phyloP scores from a whole-genome alignment of 192 early-diverging fungal species.

The Phlyctochytrium arcticum region DNA sequence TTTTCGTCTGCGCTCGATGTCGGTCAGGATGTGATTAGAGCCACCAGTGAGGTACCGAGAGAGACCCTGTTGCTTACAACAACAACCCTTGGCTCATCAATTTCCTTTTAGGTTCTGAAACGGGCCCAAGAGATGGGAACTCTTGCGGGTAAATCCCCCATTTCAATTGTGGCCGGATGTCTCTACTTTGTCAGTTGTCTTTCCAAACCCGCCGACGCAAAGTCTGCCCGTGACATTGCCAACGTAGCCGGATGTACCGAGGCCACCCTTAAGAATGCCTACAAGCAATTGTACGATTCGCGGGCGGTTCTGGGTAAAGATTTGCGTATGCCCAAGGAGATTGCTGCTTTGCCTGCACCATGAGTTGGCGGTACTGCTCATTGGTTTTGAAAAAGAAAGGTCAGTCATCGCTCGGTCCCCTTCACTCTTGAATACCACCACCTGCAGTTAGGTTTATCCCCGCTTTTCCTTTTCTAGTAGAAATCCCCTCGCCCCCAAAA shows the following conservation, averaged over 20 bases:
- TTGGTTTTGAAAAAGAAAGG: too few species aligned
- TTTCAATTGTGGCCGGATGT: slow-evolving; percentile 87
- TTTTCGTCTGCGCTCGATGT: slow-evolving; percentile 78
- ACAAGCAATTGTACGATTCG: slow-evolving; percentile 43
- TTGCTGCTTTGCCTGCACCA: slow-evolving; percentile 5
- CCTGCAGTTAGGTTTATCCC: too few species aligned
- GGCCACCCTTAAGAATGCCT: slow-evolving; percentile 82
- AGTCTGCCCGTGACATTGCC: slow-evolving; percentile 74
- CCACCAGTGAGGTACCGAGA: slow-evolving; percentile 60
- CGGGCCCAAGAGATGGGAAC: slow-evolving; percentile 75
- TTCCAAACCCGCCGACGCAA: slow-evolving; percentile 49
- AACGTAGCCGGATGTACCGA: slow-evolving; percentile 88
- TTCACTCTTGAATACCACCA: too few species aligned
- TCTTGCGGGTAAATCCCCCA: slow-evolving; percentile 85
- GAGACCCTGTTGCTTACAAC: slow-evolving; percentile 6
- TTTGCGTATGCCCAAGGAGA: slow-evolving; percentile 11
- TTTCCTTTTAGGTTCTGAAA: slow-evolving; percentile 39
- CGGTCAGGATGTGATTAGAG: slow-evolving; percentile 60
- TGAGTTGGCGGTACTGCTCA: too few species aligned
- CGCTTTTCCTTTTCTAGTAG: too few species aligned
- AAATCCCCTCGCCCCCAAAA: too few species aligned
- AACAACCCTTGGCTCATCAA: background rate
- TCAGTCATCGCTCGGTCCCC: too few species aligned
- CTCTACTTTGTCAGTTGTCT: slow-evolving; percentile 84
- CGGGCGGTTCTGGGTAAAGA: slow-evolving; percentile 40